These are phyloP conservation scores for Termitomyces sp. DNA, from an alignment of 768 basidiomycete species.

Conservation along the genomic window DNA sequence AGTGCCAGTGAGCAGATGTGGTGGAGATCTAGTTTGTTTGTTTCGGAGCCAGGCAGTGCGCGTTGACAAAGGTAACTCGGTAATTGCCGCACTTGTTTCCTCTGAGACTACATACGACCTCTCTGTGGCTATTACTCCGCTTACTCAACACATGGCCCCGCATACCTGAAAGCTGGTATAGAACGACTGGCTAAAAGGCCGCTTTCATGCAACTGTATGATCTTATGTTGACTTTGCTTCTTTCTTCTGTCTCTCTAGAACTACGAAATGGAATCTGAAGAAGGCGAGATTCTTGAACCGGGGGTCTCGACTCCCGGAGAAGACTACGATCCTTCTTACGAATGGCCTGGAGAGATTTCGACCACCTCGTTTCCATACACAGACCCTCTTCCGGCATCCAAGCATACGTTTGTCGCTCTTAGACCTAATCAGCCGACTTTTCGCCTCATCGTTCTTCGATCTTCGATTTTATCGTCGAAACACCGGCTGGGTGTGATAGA, in stretches of 20 bases:
- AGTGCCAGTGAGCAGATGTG: neutral
- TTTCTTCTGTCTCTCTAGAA: constrained; percentile 6
- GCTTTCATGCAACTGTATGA: constrained; percentile 1
- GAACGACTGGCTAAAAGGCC: neutral
- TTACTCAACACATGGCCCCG: neutral
- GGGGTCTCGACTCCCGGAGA: constrained; percentile 12
- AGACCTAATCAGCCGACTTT: constrained; percentile 26
- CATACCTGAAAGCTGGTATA: constrained; percentile 5
- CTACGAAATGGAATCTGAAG: constrained; percentile 18
- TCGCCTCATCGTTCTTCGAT: constrained; percentile 49
- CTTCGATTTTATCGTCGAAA: constrained; percentile 55
- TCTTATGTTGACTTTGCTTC: neutral
- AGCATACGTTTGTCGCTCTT: constrained; percentile 7
- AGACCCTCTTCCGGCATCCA: constrained; percentile 5
- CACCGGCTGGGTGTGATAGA: constrained; percentile 36
- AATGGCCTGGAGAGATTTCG: constrained; percentile 49
- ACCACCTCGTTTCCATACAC: neutral
- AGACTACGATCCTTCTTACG: constrained; percentile 45
- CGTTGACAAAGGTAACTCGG: constrained; percentile 1
- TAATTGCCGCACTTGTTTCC: constrained; percentile 3
- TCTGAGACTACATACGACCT: neutral
- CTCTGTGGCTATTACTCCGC: neutral
- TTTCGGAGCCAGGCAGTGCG: no score
- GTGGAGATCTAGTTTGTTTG: neutral
- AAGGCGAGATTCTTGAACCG: constrained; percentile 23